Evolutionary conservation across 23 red algal genomes (phyloP), one percentile per base, ranked within the genome.

Genomic region (Gracilariopsis chorda): DNA sequence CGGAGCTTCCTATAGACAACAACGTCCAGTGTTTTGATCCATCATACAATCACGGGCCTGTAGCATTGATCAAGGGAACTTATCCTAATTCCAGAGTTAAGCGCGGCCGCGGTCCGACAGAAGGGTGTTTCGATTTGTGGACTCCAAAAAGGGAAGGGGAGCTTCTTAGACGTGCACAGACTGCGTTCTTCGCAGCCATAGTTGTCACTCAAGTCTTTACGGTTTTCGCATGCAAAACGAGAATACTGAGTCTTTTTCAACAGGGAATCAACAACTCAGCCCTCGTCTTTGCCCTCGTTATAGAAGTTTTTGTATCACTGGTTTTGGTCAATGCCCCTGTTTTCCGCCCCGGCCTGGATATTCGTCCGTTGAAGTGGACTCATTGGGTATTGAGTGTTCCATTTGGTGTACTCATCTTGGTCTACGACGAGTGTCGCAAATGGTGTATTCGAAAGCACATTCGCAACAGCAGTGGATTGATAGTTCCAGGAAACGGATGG

Each of bases 111-210:
- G 70, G 81, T 53, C 51, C 69, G 37, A 52, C 33, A 17, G 34
- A 86, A 52, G 91, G 91, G 39, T 94, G 91, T 79, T 94, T 94
- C 47, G 58, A 77, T 49, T 72, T 94, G 1, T 94, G 91, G 91
- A 80, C 91, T 24, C 91, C 91, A 36, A 63, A 37, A 39, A 64
- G 72, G 51, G 70, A 94, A 53, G 29, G 45, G 16, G 71, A 79
- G 36, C 40, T 80, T 57, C 81, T 94, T 21, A 68, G 64, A 27
- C 79, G 58, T 44, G 91, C 91, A 16, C 91, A 94, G 70, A 86
- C 91, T 49, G 80, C 74, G n/a, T 94, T 86, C 45, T 94, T 94
- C 55, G 52, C 57, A 8, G 91, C 91, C 11, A 86, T 94, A 34
- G 91, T 94, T 29, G 62, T 94, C 10, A 63, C 79, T 11, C 91